Base-by-base conservation (phyloP, 306 rosid genomes). In the Dalbergia cochinchinensis region DNA sequence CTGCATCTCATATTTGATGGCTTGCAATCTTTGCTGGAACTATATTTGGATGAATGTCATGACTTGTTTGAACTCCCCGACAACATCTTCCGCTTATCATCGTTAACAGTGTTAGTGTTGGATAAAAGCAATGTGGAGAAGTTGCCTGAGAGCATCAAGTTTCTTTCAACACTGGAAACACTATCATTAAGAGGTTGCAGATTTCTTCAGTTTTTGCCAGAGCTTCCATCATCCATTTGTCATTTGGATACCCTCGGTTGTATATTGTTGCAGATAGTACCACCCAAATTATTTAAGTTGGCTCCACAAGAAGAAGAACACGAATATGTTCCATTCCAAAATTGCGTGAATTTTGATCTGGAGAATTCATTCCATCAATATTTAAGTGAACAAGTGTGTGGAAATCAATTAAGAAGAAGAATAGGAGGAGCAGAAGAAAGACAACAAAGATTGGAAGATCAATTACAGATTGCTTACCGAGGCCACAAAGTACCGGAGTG, bases 201-300 rank as follows among this genome's bases (percentile, higher is more conserved):
- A 39, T 66, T 44, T 71, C 83, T 86, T 73, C 65, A 4, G 26
- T 61, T 6, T 65, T 0, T 86, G 13, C 87, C 82, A 45, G 77
- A 77, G 80, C 80, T 86, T 62, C 87, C 87, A 13, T 37, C 5
- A 7, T 10, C 7, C 5, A 4, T 86, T 5, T 31, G 83, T 33
- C 2, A 35, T 13, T 47, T 47, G 53, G 53, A 47, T 10, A 84
- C 77, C 0, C 13, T 4, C 8, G 57, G 65, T 6, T 87, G 86
- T 65, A n/a, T n/a, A n/a, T n/a, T n/a, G n/a, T n/a, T n/a, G n/a
- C n/a, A n/a, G n/a, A n/a, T n/a, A n/a, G n/a, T n/a, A n/a, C n/a
- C n/a, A n/a, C n/a, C n/a, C 3, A 15, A 2, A 67, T 15, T 22
- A 4, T 47, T 11, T 8, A 19, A 15, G 9, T 18, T 19, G 4